Percentiles rank a stretch among this genome's conserved stretches.
These are phyloP conservation scores for Cercospora beticola DNA, from an alignment of 2,329 filamentous ascomycete genomes.

Conservation along the genomic window DNA sequence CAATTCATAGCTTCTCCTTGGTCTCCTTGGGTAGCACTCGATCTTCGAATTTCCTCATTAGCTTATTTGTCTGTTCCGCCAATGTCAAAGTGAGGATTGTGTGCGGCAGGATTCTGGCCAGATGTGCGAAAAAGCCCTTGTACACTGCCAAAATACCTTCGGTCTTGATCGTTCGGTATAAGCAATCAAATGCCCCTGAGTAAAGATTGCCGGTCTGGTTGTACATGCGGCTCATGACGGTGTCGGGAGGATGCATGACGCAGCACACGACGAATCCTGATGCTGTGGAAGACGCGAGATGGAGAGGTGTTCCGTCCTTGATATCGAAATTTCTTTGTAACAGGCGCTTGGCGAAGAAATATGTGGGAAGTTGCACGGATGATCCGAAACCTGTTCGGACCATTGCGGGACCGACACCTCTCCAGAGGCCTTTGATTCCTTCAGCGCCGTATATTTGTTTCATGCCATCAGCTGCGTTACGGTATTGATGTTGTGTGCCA, in stretches of 20 bases:
- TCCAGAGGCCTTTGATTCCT: constrained; percentile 78
- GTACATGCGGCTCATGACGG: constrained; percentile 97
- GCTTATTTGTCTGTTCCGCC: constrained; percentile 95
- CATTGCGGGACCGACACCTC: constrained; percentile 90
- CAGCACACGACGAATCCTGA: constrained; percentile 96
- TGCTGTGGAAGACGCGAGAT: constrained; percentile 81
- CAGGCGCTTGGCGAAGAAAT: constrained; percentile 93
- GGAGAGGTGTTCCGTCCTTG: constrained; percentile 85
- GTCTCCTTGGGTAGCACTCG: constrained; percentile 41
- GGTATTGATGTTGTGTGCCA: constrained; percentile 93
- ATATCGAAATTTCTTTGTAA: constrained; percentile 80
- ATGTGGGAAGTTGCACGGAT: constrained; percentile 93
- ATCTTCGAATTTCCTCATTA: constrained; percentile 76
- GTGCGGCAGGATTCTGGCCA: constrained; percentile 91
- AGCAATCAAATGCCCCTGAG: constrained; percentile 85
- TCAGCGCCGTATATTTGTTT: constrained; percentile 74
- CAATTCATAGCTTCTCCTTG: constrained; percentile 29
- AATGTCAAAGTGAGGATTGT: constrained; percentile 79
- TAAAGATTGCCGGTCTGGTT: constrained; percentile 99
- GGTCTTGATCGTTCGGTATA: constrained; percentile 84
- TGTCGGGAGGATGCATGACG: constrained; percentile 98
- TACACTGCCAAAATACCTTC: constrained; percentile 93
- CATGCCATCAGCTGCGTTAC: constrained; percentile 80
- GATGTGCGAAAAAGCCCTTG: constrained; percentile 94
- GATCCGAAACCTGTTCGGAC: constrained; percentile 93